Evolutionary conservation across 2,329 filamentous ascomycete species (phyloP), one percentile per base, ranked within the genome.

Genomic region (Whalleya microplaca): DNA sequence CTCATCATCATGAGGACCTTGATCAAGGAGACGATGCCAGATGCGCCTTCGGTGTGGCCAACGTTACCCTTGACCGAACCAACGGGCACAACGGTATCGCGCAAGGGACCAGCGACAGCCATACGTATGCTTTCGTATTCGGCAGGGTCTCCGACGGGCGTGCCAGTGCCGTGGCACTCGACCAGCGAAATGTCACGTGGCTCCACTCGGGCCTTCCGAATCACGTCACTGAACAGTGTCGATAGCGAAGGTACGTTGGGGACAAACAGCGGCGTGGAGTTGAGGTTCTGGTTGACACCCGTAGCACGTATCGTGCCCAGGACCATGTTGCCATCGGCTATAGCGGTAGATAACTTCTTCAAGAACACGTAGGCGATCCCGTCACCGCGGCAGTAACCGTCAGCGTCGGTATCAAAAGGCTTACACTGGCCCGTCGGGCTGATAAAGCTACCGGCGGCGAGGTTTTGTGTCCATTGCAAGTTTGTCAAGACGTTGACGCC

Each of bases 321-420:
- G 14, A 80, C 70, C 0, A 68, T 67, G 58, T 85, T 76, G 0
- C 77, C 76, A 27, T 82, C 80, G 1, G 66, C 66, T 0, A 83
- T 20, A 0, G 83, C 83, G 8, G 72, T 64, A 0, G 71, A 69
- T 0, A 83, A 61, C 1, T 66, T 72, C 69, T 85, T 85, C 0
- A 85, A 57, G 2, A 82, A 63, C 0, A 85, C 62, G 0, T 71
- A 61, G 0, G 64, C 78, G 2, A 75, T 64, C 0, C 77, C 82
- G 47, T 86, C 83, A 0, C 75, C 81, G 2, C 82, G 72, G 10
- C 76, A 81, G 56, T 84, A 85, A 0, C 83, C 83, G 55, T 81
- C 75, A 0, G 76, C 80, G 2, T 63, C 58, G 1, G 66, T 57
- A 50, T 80, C 78, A 48, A 74, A 78, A 1, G 68, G 65, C 44